phyloP scores from a whole-genome alignment of 257 asterid species.

The Solanum lycopersicoides region DNA sequence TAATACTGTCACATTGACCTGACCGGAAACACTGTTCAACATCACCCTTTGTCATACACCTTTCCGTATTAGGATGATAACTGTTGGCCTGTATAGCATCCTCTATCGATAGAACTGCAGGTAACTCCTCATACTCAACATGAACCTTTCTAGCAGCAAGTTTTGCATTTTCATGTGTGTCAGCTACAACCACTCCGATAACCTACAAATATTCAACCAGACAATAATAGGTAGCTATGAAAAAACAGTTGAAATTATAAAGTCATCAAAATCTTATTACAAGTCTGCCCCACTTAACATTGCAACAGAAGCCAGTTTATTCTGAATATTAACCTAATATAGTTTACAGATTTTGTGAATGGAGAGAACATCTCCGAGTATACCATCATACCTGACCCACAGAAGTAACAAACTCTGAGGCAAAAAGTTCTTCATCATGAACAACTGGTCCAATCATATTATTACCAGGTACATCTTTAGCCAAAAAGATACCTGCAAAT shows the following conservation, averaged over 20 bases:
- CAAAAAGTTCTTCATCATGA: slow-evolving; percentile 80
- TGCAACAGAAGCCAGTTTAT: background rate
- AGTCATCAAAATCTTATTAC: background rate
- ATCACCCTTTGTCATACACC: slow-evolving; percentile 52
- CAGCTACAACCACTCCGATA: slow-evolving; percentile 89
- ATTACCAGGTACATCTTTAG: slow-evolving; percentile 68
- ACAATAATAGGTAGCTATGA: background rate
- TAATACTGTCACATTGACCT: slow-evolving; percentile 66
- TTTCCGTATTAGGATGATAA: slow-evolving; percentile 75
- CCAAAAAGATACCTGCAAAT: slow-evolving; percentile 65
- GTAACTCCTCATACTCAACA: slow-evolving; percentile 71
- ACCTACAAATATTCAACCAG: slow-evolving; percentile 35
- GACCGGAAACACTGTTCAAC: slow-evolving; percentile 61
- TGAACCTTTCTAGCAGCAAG: slow-evolving; percentile 75
- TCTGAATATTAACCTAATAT: background rate
- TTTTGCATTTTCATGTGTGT: slow-evolving; percentile 95
- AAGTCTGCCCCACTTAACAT: background rate
- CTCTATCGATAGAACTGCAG: slow-evolving; percentile 73
- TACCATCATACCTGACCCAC: slow-evolving; percentile 76
- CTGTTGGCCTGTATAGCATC: slow-evolving; percentile 67
- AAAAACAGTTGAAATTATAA: background rate
- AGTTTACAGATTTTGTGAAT: background rate
- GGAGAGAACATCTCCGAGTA: background rate
- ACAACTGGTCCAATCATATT: slow-evolving; percentile 59
- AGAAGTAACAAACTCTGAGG: slow-evolving; percentile 65